Conservation (phyloP, 2,329 filamentous ascomycete genomes). For the Cercospora sp. region DNA sequence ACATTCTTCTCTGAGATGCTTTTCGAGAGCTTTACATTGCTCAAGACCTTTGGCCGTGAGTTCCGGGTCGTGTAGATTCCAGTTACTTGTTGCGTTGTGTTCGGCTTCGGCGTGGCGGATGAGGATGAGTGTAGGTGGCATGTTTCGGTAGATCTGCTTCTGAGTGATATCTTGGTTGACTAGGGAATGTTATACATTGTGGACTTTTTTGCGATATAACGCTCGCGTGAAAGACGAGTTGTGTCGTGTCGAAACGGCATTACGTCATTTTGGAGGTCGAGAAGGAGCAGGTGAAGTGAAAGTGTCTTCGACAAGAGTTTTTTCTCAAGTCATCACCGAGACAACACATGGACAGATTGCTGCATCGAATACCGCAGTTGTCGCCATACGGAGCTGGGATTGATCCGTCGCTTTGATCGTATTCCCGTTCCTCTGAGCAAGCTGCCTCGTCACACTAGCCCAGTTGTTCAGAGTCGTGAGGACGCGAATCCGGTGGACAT, state of each 20-base stretch:
- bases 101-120: slow-evolving; percentile 49
- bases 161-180: background rate
- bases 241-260: background rate
- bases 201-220: background rate
- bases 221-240: background rate
- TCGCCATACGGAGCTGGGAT: background rate
- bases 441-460: background rate
- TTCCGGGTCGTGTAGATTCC: slow-evolving; percentile 45
- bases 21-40: slow-evolving; percentile 45
- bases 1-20: slow-evolving; percentile 40
- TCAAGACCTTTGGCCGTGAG: slow-evolving; percentile 45
- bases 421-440: background rate
- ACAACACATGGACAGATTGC: background rate
- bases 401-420: background rate
- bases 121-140: slow-evolving; percentile 48
- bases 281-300: background rate
- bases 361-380: background rate
- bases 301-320: background rate
- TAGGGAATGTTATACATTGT: background rate
- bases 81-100: slow-evolving; percentile 47
- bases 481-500: background rate
- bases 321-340: background rate
- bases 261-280: background rate
- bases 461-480: background rate
- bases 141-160: background rate